Percentiles rank a stretch among this genome's conserved stretches.
Conservation (phyloP, 2,329 filamentous ascomycete genomes). For the Arthrobotrys iridis region DNA sequence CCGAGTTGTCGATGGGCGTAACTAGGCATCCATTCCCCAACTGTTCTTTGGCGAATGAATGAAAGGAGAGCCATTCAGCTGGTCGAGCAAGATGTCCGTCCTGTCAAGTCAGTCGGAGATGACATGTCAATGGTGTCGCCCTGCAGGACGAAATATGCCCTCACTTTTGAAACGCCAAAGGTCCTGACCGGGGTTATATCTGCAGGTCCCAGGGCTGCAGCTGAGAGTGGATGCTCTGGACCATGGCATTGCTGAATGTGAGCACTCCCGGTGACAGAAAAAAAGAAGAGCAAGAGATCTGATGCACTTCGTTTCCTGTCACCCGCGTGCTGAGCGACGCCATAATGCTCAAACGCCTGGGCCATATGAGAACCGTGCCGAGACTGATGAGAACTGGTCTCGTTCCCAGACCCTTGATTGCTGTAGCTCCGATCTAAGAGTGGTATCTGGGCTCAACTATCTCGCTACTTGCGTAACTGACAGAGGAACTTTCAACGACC, state of each 20-base stretch:
- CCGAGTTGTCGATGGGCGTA: slow-evolving; percentile 37
- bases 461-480: not conserved
- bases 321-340: not conserved
- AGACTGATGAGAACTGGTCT: too few relatives aligned
- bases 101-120: slow-evolving; percentile 20
- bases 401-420: too few relatives aligned
- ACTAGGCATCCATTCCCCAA: slow-evolving; percentile 31
- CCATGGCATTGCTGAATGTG: not conserved
- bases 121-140: slow-evolving; percentile 38
- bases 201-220: slow-evolving; percentile 41
- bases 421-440: slow-evolving; percentile 1
- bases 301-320: too few relatives aligned
- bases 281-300: too few relatives aligned
- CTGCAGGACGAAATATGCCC: slow-evolving; percentile 18
- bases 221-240: slow-evolving; percentile 28
- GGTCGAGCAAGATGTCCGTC: not conserved
- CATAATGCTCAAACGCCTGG: not conserved
- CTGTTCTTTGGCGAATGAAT: slow-evolving; percentile 8
- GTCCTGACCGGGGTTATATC: not conserved
- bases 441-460: not conserved
- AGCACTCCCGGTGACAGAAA: not conserved
- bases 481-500: not conserved
- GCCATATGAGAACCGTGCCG: not conserved
- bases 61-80: slow-evolving; percentile 14
- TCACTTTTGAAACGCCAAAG: slow-evolving; percentile 16